These are phyloP conservation scores for Aspergillus uvarum DNA, from an alignment of 2,329 filamentous ascomycete genomes.

Conservation along the genomic window DNA sequence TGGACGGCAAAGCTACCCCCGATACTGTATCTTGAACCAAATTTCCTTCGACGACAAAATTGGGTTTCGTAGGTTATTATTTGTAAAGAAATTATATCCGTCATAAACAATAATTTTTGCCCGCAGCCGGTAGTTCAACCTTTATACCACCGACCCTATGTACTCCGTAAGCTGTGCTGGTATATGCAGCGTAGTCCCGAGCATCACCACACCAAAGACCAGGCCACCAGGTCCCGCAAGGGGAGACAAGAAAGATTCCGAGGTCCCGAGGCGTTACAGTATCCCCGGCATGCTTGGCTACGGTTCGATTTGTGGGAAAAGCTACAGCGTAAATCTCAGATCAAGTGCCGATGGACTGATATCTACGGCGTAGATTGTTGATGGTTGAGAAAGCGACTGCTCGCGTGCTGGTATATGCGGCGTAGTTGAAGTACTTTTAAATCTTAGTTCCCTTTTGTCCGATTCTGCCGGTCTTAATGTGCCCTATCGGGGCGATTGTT, in stretches of 20 bases:
- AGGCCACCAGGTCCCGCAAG: too few species aligned
- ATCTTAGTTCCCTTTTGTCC: slow-evolving; percentile 19
- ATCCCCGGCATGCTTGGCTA: too few species aligned
- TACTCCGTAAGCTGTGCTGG: slow-evolving; percentile 31
- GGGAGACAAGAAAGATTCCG: neutral
- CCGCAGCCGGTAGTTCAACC: neutral
- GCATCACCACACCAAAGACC: slow-evolving; percentile 26
- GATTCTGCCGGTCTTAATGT: slow-evolving; percentile 16
- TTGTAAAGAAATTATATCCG: too few species aligned
- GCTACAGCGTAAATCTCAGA: too few species aligned
- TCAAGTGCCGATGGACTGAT: neutral
- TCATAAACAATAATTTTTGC: too few species aligned
- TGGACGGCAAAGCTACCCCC: too few species aligned
- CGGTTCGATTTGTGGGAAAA: too few species aligned
- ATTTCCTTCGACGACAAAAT: too few species aligned
- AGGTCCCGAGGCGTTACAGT: too few species aligned
- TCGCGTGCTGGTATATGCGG: neutral
- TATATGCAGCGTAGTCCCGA: slow-evolving; percentile 47
- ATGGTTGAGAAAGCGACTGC: neutral
- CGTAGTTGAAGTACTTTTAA: neutral
- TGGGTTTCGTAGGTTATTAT: too few species aligned
- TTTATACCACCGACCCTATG: slow-evolving; percentile 2
- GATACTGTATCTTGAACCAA: too few species aligned
- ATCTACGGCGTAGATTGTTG: neutral
- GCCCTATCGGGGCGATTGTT: neutral